Evolutionary conservation across 2,329 filamentous ascomycete genomes (phyloP), one percentile per base, ranked within the genome.

Genomic region (Diaporthe humulicola): DNA sequence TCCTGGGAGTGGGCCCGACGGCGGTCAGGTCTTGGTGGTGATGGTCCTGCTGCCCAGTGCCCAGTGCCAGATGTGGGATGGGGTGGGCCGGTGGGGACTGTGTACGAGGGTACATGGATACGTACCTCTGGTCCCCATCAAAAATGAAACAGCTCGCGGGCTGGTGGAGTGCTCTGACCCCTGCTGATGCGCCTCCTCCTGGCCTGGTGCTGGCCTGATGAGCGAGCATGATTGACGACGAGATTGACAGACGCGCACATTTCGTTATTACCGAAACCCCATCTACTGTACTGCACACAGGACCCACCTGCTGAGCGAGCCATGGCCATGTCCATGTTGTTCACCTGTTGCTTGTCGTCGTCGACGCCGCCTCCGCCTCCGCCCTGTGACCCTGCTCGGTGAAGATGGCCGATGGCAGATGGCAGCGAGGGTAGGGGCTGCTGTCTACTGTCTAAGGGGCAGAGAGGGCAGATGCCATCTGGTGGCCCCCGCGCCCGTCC

Each of bases 211-310:
- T 54, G 71, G 71, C 71, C 58, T 74, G 70, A 60, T 71, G 72
- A 54, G 69, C 64, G 48, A 25, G 64, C 64, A 74, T 72, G 73
- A 71, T 69, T 69, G 64, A 67, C 45, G 72, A 69, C 12, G 72
- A 69, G 45, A 64, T 42, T 60, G 57, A 61, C 57, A 72, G 70
- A 17, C 48, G 52, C 57, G 67, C 60, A 72, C 74, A 58, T 74
- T 70, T 76, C 73, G 74, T 76, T 76, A 76, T 74, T 74, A 72
- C 74, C 74, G 74, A 75, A 57, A 61, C 40, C 56, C 52, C 72
- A 67, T 57, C 36, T 48, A 33, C 40, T 64, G 60, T 64, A 64
- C 40, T 45, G 60, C 60, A 48, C 60, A 33, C 60, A 2, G 19
- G 60, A 64, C 40, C 60, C 60, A 64, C 40, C 52, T 40, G 50